Base-by-base conservation (phyloP, 2,329 filamentous ascomycete genomes). In the Monilinia vaccinii-corymbosi region DNA sequence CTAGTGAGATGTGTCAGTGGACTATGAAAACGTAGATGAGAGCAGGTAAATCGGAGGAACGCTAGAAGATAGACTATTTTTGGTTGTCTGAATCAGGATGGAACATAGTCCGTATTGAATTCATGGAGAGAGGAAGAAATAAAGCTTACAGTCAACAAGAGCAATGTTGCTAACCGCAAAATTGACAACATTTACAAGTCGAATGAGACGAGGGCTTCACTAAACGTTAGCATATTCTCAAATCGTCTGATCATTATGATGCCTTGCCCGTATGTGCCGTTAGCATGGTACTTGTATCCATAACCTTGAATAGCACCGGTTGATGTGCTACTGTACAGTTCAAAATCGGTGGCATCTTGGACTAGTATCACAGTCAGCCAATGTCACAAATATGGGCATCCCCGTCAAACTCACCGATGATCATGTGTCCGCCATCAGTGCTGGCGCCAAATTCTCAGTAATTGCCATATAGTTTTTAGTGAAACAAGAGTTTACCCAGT, bases 261-360 rank as follows among this genome's bases (percentile, higher is more conserved):
- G 0, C 23, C 48, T 34, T 34, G 53, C 50, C 58, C 58, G 21
- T 60, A 60, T 9, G 9, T 47, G 14, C 58, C 58, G 25, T 56
- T 18, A 11, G 66, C 52, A 42, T 81, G 76, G 63, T 76, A 78
- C 59, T 75, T 69, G 67, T 80, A 82, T 18, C 79, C 79, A 51
- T 75, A 75, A 13, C 79, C 79, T 67, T 82, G 80, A 18, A 82
- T 72, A 14, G 79, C 79, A 58, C 79, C 80, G 60, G 74, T 73
- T 18, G 77, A 78, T 7, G 73, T 80, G 44, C 75, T 76, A 40
- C 78, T 80, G 67, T 79, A 81, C 55, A 82, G 62, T 65, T 82
- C 80, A 50, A 82, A 80, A 64, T 82, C 78, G 56, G 71, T 73
- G 10, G 75, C 73, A 61, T 79, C 75, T 61, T 78, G 71, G 56